phyloP scores from a whole-genome alignment of 306 rosid genomes.

The Acacia melanoxylon region DNA sequence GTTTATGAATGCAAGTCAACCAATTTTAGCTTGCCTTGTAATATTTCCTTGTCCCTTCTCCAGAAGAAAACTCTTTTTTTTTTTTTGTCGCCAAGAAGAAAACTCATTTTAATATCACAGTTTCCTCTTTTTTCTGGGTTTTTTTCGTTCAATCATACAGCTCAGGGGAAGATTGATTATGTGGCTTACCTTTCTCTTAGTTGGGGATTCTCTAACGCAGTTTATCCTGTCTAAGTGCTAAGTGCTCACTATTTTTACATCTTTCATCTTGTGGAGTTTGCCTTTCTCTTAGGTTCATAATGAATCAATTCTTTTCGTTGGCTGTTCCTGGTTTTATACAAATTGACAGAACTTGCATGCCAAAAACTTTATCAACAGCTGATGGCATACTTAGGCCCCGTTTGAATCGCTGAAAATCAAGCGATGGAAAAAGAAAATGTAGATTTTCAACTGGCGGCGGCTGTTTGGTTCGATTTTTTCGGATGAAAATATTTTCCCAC shows the following conservation, averaged over 20 bases:
- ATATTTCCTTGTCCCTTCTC: neutral
- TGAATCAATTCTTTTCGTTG: conserved; percentile 6
- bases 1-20: conserved; percentile 8
- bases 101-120: neutral
- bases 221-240: conserved; percentile 7
- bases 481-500: no score
- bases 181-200: conserved; percentile 2
- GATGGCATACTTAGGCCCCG: conserved; percentile 7
- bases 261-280: neutral
- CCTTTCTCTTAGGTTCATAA: neutral
- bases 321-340: conserved; percentile 11
- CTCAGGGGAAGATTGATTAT: neutral
- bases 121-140: neutral
- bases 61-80: conserved; percentile 3
- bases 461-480: no score
- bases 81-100: no score
- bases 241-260: neutral
- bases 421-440: no score
- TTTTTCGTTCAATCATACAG: neutral
- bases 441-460: no score
- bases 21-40: conserved; percentile 6
- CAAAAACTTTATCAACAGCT: neutral
- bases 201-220: conserved; percentile 8
- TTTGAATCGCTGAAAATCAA: no score
- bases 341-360: neutral